Evolutionary conservation across 306 rosid species (phyloP).

Genomic region (Albizia julibrissin): DNA sequence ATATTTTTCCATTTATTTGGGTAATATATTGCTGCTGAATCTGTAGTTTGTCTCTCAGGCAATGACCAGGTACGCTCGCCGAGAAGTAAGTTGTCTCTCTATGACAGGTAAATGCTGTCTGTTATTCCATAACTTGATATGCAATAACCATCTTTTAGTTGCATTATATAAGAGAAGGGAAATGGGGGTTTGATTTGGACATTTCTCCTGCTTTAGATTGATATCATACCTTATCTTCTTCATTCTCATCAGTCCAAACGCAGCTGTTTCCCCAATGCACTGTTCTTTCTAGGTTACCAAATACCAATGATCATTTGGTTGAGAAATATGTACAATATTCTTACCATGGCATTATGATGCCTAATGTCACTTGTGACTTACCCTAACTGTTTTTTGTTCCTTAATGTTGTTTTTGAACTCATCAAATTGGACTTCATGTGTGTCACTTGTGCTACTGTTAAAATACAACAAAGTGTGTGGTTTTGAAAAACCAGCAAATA

Average conservation of each 20-base stretch:
- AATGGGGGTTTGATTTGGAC: background rate
- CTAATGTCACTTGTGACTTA: constrained; percentile 20
- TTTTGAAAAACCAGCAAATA: background rate
- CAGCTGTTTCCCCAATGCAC: background rate
- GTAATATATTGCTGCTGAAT: constrained; percentile 13
- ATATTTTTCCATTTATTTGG: background rate
- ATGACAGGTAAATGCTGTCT: constrained; percentile 63
- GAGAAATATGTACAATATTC: constrained; percentile 8
- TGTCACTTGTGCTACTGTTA: constrained; percentile 5
- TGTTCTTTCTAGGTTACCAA: background rate
- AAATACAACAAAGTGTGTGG: constrained; percentile 17
- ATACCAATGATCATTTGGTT: constrained; percentile 10
- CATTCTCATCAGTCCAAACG: background rate
- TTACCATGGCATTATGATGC: constrained; percentile 10
- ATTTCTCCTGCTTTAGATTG: background rate
- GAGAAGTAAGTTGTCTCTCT: constrained; percentile 80
- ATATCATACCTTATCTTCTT: background rate
- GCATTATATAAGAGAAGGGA: background rate
- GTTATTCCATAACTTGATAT: background rate
- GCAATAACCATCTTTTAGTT: background rate
- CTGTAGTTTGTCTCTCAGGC: constrained; percentile 54
- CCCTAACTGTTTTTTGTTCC: background rate
- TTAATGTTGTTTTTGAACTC: constrained; percentile 2
- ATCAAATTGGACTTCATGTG: background rate
- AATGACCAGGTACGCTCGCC: constrained; percentile 80